phyloP scores from a whole-genome alignment of 2,329 filamentous ascomycete species.

The Diatrype stigma region DNA sequence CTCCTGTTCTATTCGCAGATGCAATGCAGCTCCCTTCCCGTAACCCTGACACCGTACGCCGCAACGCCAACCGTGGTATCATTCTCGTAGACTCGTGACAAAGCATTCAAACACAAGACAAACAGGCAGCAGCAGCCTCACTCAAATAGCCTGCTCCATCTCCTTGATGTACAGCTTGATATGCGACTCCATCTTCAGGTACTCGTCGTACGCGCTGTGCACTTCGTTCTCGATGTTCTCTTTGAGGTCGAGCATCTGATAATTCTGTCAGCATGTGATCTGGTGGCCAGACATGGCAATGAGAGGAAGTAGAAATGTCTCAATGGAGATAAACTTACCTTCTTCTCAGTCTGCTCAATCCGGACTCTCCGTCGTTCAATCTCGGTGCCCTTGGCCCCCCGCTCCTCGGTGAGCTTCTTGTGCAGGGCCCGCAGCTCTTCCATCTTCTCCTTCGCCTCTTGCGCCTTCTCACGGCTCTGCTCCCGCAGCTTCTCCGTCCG shows the following conservation, averaged over 20 bases:
- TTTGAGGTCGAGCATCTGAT: slow-evolving; percentile 91
- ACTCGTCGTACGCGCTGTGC: slow-evolving; percentile 85
- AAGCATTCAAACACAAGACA: slow-evolving; percentile 13
- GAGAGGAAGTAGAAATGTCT: slow-evolving; percentile 1
- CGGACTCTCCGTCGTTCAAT: slow-evolving; percentile 89
- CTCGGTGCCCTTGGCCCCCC: slow-evolving; percentile 80
- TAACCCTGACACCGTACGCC: slow-evolving; percentile 12
- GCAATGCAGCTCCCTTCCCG: background rate
- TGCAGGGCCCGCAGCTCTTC: slow-evolving; percentile 81
- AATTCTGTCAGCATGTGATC: slow-evolving; percentile 21
- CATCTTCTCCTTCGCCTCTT: slow-evolving; percentile 81
- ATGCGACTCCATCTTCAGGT: slow-evolving; percentile 94
- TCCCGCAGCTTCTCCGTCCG: slow-evolving; percentile 79
- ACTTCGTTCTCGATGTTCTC: slow-evolving; percentile 97
- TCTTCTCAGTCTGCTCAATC: slow-evolving; percentile 98
- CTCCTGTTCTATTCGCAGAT: background rate
- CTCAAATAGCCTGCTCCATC: slow-evolving; percentile 83
- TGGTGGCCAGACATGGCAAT: too few relatives aligned
- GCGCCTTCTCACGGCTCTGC: slow-evolving; percentile 76
- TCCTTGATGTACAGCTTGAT: slow-evolving; percentile 97
- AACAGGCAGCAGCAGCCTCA: background rate
- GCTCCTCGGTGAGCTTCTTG: slow-evolving; percentile 75
- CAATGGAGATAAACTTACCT: slow-evolving; percentile 54
- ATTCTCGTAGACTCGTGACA: slow-evolving; percentile 25
- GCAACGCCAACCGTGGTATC: slow-evolving; percentile 42